These are phyloP conservation scores for Ramichloridium luteum DNA, from an alignment of 2,329 filamentous ascomycete genomes.

Conservation along the genomic window DNA sequence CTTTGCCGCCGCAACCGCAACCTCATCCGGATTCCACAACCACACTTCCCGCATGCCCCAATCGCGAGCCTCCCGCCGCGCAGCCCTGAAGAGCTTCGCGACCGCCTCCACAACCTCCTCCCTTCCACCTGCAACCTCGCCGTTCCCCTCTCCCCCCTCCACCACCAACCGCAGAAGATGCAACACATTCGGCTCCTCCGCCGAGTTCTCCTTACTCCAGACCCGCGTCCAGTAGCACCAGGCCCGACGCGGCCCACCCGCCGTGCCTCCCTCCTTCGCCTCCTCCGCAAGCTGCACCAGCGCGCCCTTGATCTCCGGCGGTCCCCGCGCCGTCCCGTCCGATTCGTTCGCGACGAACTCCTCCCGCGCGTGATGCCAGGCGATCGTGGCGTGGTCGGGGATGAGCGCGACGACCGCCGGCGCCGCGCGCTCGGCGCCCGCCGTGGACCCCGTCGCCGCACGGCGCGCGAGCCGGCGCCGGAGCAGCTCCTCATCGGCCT, in stretches of 20 bases:
- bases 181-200: conserved; percentile 46
- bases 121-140: too few species aligned
- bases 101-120: conserved; percentile 41
- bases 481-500: conserved; percentile 52
- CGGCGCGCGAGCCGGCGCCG: conserved; percentile 37
- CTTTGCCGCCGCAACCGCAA: conserved; percentile 30
- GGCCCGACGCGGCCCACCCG: conserved; percentile 44
- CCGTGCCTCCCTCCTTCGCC: conserved; percentile 57
- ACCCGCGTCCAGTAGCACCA: conserved; percentile 64
- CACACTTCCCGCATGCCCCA: conserved; percentile 62
- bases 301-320: conserved; percentile 27
- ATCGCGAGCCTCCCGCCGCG: conserved; percentile 55
- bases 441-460: conserved; percentile 11
- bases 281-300: background rate
- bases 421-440: conserved; percentile 17
- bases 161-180: conserved; percentile 50
- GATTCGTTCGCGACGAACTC: conserved; percentile 60
- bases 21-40: conserved; percentile 68
- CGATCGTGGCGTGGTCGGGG: conserved; percentile 54
- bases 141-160: background rate
- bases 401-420: conserved; percentile 53
- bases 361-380: conserved; percentile 72
- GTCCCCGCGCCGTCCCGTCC: conserved; percentile 41
- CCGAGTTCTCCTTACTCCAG: conserved; percentile 41
- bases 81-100: conserved; percentile 51